These are phyloP conservation scores for Psilocybe mexicana DNA, from an alignment of 1,284 basidiomycete species.

Conservation along the genomic window DNA sequence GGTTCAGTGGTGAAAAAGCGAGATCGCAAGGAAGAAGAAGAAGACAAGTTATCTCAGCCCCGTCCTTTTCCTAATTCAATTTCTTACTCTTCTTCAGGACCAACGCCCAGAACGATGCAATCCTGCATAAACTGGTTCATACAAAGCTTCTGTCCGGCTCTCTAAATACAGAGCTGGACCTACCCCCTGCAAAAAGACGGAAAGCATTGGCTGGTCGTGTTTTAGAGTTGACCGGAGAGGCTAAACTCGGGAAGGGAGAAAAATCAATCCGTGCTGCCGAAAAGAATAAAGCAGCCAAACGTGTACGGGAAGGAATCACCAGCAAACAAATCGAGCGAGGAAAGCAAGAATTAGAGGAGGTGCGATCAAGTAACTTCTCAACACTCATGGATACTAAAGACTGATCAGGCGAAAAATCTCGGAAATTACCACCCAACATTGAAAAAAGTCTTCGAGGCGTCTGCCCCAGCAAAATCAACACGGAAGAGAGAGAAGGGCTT, in stretches of 20 bases:
- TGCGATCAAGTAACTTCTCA: constrained; percentile 27
- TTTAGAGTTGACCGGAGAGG: constrained; percentile 63
- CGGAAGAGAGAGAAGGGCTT: constrained; percentile 64
- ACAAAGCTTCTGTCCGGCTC: constrained; percentile 76
- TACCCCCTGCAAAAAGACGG: constrained; percentile 63
- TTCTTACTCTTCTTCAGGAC: constrained; percentile 42
- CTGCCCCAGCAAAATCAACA: constrained; percentile 30
- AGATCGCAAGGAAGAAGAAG: constrained; percentile 42
- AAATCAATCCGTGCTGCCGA: constrained; percentile 56
- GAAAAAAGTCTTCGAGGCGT: constrained; percentile 62
- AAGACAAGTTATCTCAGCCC: constrained; percentile 40
- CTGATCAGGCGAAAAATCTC: constrained; percentile 65
- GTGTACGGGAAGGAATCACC: constrained; percentile 65
- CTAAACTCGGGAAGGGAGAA: constrained; percentile 74
- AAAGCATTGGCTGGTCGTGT: constrained; percentile 76
- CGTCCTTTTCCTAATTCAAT: not conserved
- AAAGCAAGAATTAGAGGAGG: constrained; percentile 63
- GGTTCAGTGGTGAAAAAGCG: constrained; percentile 16
- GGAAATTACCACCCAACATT: constrained; percentile 80
- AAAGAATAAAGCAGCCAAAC: constrained; percentile 66
- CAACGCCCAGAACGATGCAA: constrained; percentile 71
- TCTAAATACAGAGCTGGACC: constrained; percentile 55
- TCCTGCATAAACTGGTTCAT: constrained; percentile 75
- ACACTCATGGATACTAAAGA: not conserved
- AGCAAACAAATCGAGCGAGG: constrained; percentile 60